Evolutionary conservation across 2,329 filamentous ascomycete species (phyloP).

Genomic region (Elsinoe fawcettii): DNA sequence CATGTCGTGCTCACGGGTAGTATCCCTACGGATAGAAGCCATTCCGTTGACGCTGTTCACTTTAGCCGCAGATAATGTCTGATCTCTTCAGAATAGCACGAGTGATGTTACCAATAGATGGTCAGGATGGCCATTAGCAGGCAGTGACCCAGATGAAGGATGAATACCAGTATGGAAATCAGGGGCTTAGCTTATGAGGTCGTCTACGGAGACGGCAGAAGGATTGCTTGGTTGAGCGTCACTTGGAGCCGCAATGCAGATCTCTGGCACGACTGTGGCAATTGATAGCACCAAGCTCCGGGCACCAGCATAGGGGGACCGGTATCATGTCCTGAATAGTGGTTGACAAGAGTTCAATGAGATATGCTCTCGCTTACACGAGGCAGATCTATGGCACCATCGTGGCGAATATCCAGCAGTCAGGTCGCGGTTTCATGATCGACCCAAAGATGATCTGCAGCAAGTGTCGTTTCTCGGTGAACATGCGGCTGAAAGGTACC

Average conservation of each 20-base stretch:
- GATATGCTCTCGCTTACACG: background rate
- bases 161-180: background rate
- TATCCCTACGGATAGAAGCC: too few relatives aligned
- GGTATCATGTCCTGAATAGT: background rate
- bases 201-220: background rate
- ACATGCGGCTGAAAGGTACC: background rate
- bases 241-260: background rate
- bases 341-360: background rate
- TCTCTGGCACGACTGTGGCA: background rate
- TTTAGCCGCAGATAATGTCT: too few relatives aligned
- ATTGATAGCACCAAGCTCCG: background rate
- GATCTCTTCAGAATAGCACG: too few relatives aligned
- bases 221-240: background rate
- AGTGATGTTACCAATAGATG: too few relatives aligned
- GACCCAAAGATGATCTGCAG: background rate
- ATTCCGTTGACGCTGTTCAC: too few relatives aligned
- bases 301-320: background rate
- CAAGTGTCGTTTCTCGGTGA: background rate
- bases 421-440: background rate
- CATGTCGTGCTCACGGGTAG: too few relatives aligned
- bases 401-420: background rate
- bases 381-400: background rate
- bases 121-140: too few relatives aligned
- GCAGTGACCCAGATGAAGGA: background rate
- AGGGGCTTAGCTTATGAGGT: background rate